Base-by-base conservation (phyloP, 805 yeast species). In the Debaryomyces maramus region DNA sequence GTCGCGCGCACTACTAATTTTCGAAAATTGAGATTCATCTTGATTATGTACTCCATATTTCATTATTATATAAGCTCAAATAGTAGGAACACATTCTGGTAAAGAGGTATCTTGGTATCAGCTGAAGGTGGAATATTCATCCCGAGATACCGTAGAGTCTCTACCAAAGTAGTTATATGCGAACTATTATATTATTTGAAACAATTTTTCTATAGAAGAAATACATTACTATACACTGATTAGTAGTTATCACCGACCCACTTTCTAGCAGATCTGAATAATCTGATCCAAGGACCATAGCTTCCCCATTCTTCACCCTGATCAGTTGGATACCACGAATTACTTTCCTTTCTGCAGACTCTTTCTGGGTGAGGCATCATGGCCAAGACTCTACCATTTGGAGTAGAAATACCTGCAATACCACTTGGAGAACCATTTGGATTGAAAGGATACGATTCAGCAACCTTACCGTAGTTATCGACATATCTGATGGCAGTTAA, bases 301-400 rank as follows among this genome's bases (percentile, higher is more conserved):
- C 82, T 85, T 40, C 81, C 84, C 90, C 95, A 88, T 40, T 71
- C 69, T 34, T 74, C 74, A 37, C 76, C 80, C 43, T 72, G 67
- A 36, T 71, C 72, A 16, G 48, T 51, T 36, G 97, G 97, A 59
- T 88, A 87, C 81, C 88, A 91, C 3, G 97, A 88, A 70, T 91
- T 91, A 40, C 95, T 73, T 64, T 87, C 96, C 58, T 83, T 72
- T 69, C 97, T 78, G 41, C 83, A 75, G 37, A 87, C 93, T 70
- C 99, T 87, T 69, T 93, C 99, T 17, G 99, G 99, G 63, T 93
- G 99, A 34, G 99, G 99, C 99, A 93, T 93, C 89, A 93, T 80
- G 4, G 97, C 97, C 54, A 93, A 72, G 3, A 93, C 97, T 63
- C 99, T 83, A 48, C 98, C 98, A 58, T 87, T 88, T 38, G 88